These are phyloP conservation scores for Amaranthus tricolor DNA, from an alignment of 179 eudicot genomes.

Conservation along the genomic window DNA sequence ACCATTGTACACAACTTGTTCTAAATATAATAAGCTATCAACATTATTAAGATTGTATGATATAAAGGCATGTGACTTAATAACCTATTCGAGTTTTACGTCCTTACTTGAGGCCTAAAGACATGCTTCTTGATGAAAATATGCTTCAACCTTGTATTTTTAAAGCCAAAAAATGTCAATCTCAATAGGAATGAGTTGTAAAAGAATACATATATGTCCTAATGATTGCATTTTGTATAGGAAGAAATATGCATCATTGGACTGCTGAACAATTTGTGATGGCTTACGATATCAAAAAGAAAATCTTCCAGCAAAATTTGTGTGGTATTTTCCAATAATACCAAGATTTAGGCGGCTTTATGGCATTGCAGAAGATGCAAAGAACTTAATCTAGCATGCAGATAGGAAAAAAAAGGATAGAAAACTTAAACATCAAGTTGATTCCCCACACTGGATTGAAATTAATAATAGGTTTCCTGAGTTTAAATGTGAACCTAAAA, in stretches of 20 bases:
- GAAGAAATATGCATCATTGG: background rate
- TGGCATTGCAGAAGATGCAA: background rate
- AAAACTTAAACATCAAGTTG: background rate
- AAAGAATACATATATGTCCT: background rate
- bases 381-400: background rate
- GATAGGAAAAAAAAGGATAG: background rate
- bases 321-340: background rate
- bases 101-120: background rate
- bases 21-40: too few species aligned
- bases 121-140: background rate
- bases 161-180: background rate
- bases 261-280: background rate
- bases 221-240: background rate
- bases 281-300: background rate
- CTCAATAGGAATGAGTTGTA: background rate
- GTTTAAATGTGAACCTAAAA: background rate
- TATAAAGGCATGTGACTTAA: too few species aligned
- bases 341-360: background rate
- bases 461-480: too few species aligned
- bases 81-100: too few species aligned
- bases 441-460: background rate
- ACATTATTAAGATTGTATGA: too few species aligned
- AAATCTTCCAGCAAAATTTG: background rate
- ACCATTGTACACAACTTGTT: too few species aligned
- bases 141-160: background rate